phyloP scores from a whole-genome alignment of 257 asterid genomes.

The Datura wrightii region DNA sequence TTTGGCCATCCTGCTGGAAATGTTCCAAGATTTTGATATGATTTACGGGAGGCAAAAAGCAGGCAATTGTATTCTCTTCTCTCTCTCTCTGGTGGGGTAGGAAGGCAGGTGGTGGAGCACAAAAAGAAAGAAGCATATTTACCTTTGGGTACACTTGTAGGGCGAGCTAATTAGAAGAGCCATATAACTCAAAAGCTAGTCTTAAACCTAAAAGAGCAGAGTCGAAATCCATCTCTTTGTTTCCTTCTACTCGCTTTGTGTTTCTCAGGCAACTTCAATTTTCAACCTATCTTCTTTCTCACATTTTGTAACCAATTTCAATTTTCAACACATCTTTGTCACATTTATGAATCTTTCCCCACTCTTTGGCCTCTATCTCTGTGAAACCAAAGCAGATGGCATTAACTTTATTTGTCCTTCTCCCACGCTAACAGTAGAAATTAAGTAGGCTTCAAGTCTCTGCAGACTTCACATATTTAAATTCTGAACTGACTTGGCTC shows the following conservation, averaged over 20 bases:
- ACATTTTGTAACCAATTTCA: background rate
- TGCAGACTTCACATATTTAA: constrained; percentile 15
- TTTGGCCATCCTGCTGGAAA: background rate
- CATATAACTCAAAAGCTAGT: constrained; percentile 3
- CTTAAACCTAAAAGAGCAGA: background rate
- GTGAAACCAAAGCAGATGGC: background rate
- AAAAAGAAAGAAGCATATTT: background rate
- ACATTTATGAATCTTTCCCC: background rate
- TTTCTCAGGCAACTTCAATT: background rate
- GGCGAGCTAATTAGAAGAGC: background rate
- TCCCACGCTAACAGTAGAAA: background rate
- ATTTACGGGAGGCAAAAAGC: background rate
- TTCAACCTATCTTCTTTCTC: background rate
- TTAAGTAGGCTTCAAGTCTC: background rate
- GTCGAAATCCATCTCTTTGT: background rate
- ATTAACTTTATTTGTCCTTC: background rate
- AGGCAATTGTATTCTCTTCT: background rate
- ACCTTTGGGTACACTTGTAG: constrained; percentile 2
- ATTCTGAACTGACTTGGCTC: constrained; percentile 1
- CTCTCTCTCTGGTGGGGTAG: constrained; percentile 8
- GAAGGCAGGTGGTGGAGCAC: background rate
- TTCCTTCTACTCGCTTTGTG: background rate
- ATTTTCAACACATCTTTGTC: background rate
- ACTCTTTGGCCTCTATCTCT: background rate
- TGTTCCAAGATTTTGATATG: constrained; percentile 12